A percentile compares a stretch with the other conserved stretches of the same genome.
Conservation (phyloP, 495 filamentous ascomycete genomes). For the Trichoderma parareesei region DNA sequence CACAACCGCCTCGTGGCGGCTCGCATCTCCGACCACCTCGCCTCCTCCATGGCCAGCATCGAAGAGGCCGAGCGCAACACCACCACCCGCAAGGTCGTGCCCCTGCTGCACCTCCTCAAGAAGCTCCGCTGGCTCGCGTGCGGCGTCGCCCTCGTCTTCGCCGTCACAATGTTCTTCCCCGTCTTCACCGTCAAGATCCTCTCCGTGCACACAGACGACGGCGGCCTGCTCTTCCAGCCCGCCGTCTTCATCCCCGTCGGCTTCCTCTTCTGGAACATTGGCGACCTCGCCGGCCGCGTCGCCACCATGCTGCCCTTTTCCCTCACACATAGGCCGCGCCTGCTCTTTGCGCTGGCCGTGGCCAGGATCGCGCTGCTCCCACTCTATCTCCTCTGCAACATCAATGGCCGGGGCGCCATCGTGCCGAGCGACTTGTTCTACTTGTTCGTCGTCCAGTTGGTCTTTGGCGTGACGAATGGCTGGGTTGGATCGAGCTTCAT, state of each 20-base stretch:
- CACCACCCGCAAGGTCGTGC: slow-evolving; percentile 47
- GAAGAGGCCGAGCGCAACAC: slow-evolving; percentile 34
- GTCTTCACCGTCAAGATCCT: slow-evolving; percentile 80
- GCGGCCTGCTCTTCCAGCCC: slow-evolving; percentile 53
- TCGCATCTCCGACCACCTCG: slow-evolving; percentile 29
- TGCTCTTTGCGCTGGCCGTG: slow-evolving; percentile 57
- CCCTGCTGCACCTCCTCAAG: slow-evolving; percentile 55
- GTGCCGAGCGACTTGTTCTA: slow-evolving; percentile 83
- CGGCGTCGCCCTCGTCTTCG: slow-evolving; percentile 70
- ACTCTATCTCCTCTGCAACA: slow-evolving; percentile 82
- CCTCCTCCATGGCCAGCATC: slow-evolving; percentile 34
- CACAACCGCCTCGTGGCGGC: slow-evolving; percentile 34
- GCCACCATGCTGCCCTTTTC: slow-evolving; percentile 53
- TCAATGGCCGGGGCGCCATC: slow-evolving; percentile 58
- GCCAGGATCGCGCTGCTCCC: slow-evolving; percentile 65
- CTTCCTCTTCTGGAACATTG: slow-evolving; percentile 91
- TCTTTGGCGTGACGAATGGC: slow-evolving; percentile 80
- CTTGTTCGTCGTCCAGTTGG: slow-evolving; percentile 67
- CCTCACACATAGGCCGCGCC: slow-evolving; percentile 50
- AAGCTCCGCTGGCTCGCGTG: slow-evolving; percentile 66
- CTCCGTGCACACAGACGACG: slow-evolving; percentile 51
- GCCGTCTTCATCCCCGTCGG: slow-evolving; percentile 79
- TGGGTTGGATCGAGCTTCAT: slow-evolving; percentile 78
- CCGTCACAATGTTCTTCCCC: slow-evolving; percentile 86
- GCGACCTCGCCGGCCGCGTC: slow-evolving; percentile 75